Conservation (phyloP, 352 stramenopile genomes). For the Globisporangium cederbergense region DNA sequence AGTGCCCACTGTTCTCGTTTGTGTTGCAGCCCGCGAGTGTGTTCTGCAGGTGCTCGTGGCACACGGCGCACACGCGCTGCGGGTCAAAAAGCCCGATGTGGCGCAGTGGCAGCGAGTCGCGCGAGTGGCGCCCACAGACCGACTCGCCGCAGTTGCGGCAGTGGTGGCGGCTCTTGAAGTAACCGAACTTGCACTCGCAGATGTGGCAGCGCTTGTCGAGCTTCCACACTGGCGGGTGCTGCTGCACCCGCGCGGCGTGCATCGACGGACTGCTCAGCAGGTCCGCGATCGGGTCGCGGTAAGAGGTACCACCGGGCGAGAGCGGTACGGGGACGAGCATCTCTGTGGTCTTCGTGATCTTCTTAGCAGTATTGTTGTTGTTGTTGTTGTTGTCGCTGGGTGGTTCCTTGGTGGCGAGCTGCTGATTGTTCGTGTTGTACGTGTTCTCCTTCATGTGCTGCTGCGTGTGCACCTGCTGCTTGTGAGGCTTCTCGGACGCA, state of each 20-base stretch:
- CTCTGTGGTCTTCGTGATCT: background rate
- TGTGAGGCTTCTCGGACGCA: background rate
- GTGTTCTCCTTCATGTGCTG: constrained; percentile 4
- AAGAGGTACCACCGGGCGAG: background rate
- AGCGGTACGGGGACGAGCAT: background rate
- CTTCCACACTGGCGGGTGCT: constrained; percentile 47
- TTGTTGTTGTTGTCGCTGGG: background rate
- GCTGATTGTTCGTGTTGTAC: constrained; percentile 6
- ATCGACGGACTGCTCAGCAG: constrained; percentile 14
- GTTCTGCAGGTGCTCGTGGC: constrained; percentile 57
- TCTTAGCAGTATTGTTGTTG: background rate
- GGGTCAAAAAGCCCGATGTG: constrained; percentile 50
- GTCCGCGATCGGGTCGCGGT: constrained; percentile 21
- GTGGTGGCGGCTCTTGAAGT: constrained; percentile 78
- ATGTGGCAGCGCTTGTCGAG: constrained; percentile 52
- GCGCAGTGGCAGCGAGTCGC: constrained; percentile 54
- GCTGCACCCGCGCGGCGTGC: constrained; percentile 16
- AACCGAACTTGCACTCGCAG: constrained; percentile 70
- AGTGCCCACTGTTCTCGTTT: constrained; percentile 7
- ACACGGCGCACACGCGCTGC: constrained; percentile 63
- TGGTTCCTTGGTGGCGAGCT: background rate
- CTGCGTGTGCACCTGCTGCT: background rate
- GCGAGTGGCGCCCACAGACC: constrained; percentile 71
- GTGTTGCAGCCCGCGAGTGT: constrained; percentile 12
- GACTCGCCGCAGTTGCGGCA: constrained; percentile 80